Evolutionary conservation across 208 protist species (phyloP).

Genomic region (Tetramitus jugosus): DNA sequence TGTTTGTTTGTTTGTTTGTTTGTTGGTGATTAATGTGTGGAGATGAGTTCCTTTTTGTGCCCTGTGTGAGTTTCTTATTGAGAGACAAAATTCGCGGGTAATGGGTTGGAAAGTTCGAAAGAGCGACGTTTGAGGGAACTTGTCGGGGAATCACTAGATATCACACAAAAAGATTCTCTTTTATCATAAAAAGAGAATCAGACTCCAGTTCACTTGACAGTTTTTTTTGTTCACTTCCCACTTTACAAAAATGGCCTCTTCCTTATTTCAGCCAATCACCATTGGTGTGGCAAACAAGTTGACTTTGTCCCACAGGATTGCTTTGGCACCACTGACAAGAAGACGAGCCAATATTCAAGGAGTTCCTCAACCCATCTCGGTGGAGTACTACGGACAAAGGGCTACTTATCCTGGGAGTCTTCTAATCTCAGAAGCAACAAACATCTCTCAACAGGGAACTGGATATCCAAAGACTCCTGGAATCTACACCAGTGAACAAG

Average conservation of each 20-base stretch:
- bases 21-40: too few species aligned
- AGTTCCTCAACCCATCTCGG: slow-evolving; percentile 34
- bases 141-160: too few species aligned
- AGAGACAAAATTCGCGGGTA: too few species aligned
- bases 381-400: slow-evolving; percentile 58
- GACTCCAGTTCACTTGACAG: too few species aligned
- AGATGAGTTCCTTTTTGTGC: too few species aligned
- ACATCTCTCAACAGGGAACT: slow-evolving; percentile 49
- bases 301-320: slow-evolving; percentile 45
- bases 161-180: too few species aligned
- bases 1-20: too few species aligned
- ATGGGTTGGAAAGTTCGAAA: too few species aligned
- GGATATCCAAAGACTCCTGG: slow-evolving; percentile 44
- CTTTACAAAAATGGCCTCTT: neutral
- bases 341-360: slow-evolving; percentile 41
- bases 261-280: neutral
- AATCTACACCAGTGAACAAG: slow-evolving; percentile 52
- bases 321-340: slow-evolving; percentile 59
- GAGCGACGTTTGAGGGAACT: too few species aligned
- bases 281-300: neutral
- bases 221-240: too few species aligned
- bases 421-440: slow-evolving; percentile 56
- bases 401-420: slow-evolving; percentile 52
- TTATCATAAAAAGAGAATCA: too few species aligned
- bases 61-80: too few species aligned